Evolutionary conservation across 495 filamentous ascomycete species (phyloP).

Genomic region (Amorphotheca resinae): DNA sequence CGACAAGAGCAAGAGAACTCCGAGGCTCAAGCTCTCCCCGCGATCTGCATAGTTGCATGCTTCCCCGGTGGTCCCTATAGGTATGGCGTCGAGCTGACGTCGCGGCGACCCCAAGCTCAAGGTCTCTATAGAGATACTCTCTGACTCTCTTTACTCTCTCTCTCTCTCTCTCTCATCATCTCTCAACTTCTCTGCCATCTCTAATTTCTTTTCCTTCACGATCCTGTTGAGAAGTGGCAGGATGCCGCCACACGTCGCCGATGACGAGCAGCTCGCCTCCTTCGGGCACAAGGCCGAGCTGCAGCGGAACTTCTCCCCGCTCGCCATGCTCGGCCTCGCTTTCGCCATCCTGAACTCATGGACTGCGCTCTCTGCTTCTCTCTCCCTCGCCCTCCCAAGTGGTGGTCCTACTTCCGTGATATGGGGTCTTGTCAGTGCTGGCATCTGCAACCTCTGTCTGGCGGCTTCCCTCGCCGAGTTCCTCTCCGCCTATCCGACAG

Average conservation of each 20-base stretch:
- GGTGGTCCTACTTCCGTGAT: conserved; percentile 34
- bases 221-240: neutral
- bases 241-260: conserved; percentile 7
- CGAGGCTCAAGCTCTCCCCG: too few relatives aligned
- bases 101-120: too few relatives aligned
- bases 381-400: conserved; percentile 37
- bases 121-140: too few relatives aligned
- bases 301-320: conserved; percentile 42
- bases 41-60: too few relatives aligned
- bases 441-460: conserved; percentile 29
- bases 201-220: neutral
- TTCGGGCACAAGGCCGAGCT: conserved; percentile 50
- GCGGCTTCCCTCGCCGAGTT: conserved; percentile 37
- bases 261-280: conserved; percentile 39
- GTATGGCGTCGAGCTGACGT: too few relatives aligned
- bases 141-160: too few relatives aligned
- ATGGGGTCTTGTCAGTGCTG: conserved; percentile 29
- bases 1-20: too few relatives aligned
- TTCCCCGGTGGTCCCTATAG: too few relatives aligned
- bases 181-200: neutral
- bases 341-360: conserved; percentile 50
- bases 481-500: conserved; percentile 38
- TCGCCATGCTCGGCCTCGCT: conserved; percentile 46
- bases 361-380: conserved; percentile 42
- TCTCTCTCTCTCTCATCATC: neutral